Base-by-base conservation (phyloP, 2,329 filamentous ascomycete genomes). In the Fusarium chaquense region DNA sequence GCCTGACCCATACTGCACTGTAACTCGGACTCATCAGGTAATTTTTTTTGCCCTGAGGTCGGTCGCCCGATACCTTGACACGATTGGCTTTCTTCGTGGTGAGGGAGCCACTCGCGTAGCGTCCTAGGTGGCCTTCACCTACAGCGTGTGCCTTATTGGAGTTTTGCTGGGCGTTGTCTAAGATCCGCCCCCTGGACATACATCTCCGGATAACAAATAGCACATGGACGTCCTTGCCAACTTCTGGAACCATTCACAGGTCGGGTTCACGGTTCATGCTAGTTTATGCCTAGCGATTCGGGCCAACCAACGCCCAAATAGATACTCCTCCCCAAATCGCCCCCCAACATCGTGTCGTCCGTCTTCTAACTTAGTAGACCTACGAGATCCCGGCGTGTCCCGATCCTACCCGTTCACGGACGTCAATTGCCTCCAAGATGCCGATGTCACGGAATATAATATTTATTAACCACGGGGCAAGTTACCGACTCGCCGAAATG, bases 321-420 rank as follows among this genome's bases (percentile, higher is more conserved):
- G 20, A 20, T 55, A 32, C 46, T 56, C 46, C 22, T 58, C 59
- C 59, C 65, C 28, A 45, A 53, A 26, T 47, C 30, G 45, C 40
- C 43, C 64, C 64, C 69, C 58, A 70, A 70, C 67, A 59, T 54
- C 41, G 45, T 54, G 35, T 50, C 41, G 49, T 60, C 52, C 36
- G n/a, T 30, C 47, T 46, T 32, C 22, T 62, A 36, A 36, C 28
- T 30, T 30, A 11, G 35, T 13, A 26, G 28, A 32, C 40, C 59
- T 43, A 52, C 58, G 62, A 65, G 50, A 36, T 61, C 55, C 72
- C 68, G 72, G 56, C 58, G 49, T 61, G 65, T 65, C 72, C 72
- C 72, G 72, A 65, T 59, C 60, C 57, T 74, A 74, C 66, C 72
- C 72, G 72, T 49, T 51, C 49, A 51, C 65, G 51, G 60, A 64